Evolutionary conservation across 495 filamentous ascomycete species (phyloP).

Genomic region (Neurospora africana): DNA sequence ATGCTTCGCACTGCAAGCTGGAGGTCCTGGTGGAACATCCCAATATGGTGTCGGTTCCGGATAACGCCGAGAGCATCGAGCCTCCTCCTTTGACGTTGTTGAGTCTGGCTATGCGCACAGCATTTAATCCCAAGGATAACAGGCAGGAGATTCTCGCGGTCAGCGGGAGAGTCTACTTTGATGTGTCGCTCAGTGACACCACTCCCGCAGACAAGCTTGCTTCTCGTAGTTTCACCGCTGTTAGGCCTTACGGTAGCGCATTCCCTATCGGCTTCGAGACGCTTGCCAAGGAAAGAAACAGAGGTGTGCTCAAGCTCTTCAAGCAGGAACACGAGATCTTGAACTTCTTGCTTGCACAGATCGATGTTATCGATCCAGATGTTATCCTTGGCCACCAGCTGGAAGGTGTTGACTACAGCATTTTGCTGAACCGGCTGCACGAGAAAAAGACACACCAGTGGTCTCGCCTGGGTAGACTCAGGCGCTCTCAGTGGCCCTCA

Average conservation of each 20-base stretch:
- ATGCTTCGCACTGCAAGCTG: constrained; percentile 93
- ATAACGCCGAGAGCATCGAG: constrained; percentile 67
- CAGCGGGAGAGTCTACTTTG: constrained; percentile 84
- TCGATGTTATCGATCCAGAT: constrained; percentile 84
- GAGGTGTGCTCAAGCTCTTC: constrained; percentile 64
- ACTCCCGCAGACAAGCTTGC: constrained; percentile 79
- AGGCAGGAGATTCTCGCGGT: constrained; percentile 91
- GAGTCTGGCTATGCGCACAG: constrained; percentile 82
- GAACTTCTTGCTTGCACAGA: constrained; percentile 75
- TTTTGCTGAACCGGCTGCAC: constrained; percentile 74
- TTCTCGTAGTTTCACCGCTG: constrained; percentile 81
- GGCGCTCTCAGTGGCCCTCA: constrained; percentile 75
- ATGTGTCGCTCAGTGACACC: constrained; percentile 77
- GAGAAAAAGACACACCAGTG: constrained; percentile 87
- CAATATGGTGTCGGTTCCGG: constrained; percentile 54
- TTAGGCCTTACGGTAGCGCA: constrained; percentile 63
- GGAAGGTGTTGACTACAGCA: constrained; percentile 91
- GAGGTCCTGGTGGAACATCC: constrained; percentile 76
- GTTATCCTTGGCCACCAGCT: constrained; percentile 91
- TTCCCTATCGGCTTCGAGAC: constrained; percentile 82
- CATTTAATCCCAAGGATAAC: constrained; percentile 84
- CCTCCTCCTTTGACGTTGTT: constrained; percentile 84
- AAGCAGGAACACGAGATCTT: constrained; percentile 75
- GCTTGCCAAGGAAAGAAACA: constrained; percentile 48
- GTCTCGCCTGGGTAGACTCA: constrained; percentile 82